Conservation (phyloP, 108 stramenopile genomes). For the Cyclotella kingstonii region DNA sequence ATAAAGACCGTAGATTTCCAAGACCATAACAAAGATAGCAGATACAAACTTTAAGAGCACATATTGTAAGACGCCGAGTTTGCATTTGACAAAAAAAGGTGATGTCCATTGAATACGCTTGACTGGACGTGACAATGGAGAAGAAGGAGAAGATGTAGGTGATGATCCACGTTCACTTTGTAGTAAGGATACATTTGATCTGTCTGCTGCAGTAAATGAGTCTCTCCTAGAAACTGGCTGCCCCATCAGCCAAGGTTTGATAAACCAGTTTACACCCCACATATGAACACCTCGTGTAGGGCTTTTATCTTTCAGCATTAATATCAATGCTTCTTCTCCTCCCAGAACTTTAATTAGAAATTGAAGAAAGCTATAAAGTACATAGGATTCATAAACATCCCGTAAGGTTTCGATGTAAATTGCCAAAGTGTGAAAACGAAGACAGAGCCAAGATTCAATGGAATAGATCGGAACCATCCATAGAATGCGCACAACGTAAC, state of each 20-base stretch:
- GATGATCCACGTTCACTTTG: slow-evolving; percentile 14
- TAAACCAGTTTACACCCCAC: slow-evolving; percentile 78
- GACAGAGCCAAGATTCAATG: slow-evolving; percentile 89
- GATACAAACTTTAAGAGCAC: slow-evolving; percentile 84
- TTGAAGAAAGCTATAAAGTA: slow-evolving; percentile 91
- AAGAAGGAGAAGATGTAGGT: slow-evolving; percentile 6
- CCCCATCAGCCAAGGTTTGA: slow-evolving; percentile 91
- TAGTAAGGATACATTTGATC: not conserved
- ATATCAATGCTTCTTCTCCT: slow-evolving; percentile 79
- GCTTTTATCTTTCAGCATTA: slow-evolving; percentile 87
- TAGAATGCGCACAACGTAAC: slow-evolving; percentile 82
- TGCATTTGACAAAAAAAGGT: slow-evolving; percentile 85
- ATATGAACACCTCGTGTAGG: slow-evolving; percentile 87
- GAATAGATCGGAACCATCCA: slow-evolving; percentile 96
- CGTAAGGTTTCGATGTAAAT: slow-evolving; percentile 82
- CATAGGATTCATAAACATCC: slow-evolving; percentile 87
- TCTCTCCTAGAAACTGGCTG: slow-evolving; percentile 66
- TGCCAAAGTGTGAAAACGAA: slow-evolving; percentile 70
- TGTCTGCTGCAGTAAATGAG: slow-evolving; percentile 12
- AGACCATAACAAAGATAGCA: slow-evolving; percentile 51
- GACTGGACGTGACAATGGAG: slow-evolving; percentile 36
- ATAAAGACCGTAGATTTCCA: slow-evolving; percentile 73
- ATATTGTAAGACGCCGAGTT: slow-evolving; percentile 92
- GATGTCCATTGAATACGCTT: slow-evolving; percentile 83
- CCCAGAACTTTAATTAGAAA: slow-evolving; percentile 90